These are phyloP conservation scores for Colletotrichum incanum DNA, from an alignment of 2,329 filamentous ascomycete genomes.

Conservation along the genomic window DNA sequence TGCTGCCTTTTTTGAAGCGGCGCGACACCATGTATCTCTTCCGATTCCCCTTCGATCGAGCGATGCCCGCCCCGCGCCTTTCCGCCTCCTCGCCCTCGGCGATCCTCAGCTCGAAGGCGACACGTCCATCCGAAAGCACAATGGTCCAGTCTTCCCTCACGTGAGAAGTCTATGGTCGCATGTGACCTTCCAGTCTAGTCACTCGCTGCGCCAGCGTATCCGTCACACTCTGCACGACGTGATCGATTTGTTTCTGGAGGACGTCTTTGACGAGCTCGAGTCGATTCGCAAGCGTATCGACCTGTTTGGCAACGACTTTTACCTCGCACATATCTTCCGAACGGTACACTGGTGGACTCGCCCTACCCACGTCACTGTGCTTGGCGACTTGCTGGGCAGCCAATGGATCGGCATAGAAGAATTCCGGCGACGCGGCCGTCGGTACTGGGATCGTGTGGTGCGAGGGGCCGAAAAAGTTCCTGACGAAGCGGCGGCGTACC, in stretches of 20 bases:
- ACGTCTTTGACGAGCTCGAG: constrained; percentile 77
- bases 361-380: constrained; percentile 89
- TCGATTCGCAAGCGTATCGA: constrained; percentile 86
- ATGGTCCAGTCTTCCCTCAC: constrained; percentile 69
- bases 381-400: constrained; percentile 93
- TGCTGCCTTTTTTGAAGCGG: constrained; percentile 57
- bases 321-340: constrained; percentile 93
- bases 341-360: constrained; percentile 86
- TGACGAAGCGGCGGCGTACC: constrained; percentile 67
- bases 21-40: constrained; percentile 50
- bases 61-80: constrained; percentile 72
- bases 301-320: constrained; percentile 93
- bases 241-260: constrained; percentile 75
- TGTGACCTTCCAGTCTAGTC: constrained; percentile 62
- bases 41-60: constrained; percentile 46
- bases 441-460: constrained; percentile 89
- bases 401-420: constrained; percentile 94
- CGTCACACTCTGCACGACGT: constrained; percentile 71
- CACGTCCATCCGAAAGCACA: constrained; percentile 79
- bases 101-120: constrained; percentile 97
- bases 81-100: constrained; percentile 88
- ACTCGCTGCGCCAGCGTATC: constrained; percentile 67
- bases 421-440: constrained; percentile 79
- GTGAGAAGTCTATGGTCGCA: constrained; percentile 63
- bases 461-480: constrained; percentile 76